A percentile compares a stretch with the other conserved stretches of the same genome.
These are phyloP conservation scores for Penicillium nordicum DNA, from an alignment of 2,329 filamentous ascomycete genomes.

Conservation along the genomic window DNA sequence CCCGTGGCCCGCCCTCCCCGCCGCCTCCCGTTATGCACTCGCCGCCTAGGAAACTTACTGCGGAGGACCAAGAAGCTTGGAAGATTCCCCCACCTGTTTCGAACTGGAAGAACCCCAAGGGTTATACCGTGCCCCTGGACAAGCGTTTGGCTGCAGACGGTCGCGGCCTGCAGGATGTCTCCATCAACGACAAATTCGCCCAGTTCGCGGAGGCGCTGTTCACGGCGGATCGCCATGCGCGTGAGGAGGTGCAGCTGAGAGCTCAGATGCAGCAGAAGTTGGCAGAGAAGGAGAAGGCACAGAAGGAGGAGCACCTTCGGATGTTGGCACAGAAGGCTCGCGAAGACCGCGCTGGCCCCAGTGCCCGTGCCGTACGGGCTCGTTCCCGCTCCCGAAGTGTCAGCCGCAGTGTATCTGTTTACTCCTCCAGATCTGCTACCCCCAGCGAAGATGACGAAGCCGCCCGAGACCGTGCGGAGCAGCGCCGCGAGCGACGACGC, in stretches of 20 bases:
- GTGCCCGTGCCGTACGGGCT: constrained; percentile 46
- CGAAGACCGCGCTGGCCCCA: constrained; percentile 65
- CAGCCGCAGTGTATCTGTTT: constrained; percentile 43
- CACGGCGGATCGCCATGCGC: constrained; percentile 88
- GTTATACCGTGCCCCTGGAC: constrained; percentile 92
- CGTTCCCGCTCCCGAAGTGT: constrained; percentile 48
- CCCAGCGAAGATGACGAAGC: constrained; percentile 65
- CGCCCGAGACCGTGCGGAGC: constrained; percentile 70
- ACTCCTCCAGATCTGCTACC: constrained; percentile 45
- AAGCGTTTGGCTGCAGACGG: constrained; percentile 94
- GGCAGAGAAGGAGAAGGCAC: constrained; percentile 91
- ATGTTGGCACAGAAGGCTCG: constrained; percentile 86
- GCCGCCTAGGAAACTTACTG: constrained; percentile 88
- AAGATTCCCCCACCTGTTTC: constrained; percentile 85
- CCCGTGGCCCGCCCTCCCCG: constrained; percentile 83
- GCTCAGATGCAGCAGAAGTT: constrained; percentile 93
- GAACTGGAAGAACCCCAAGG: constrained; percentile 99
- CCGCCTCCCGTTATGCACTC: constrained; percentile 94
- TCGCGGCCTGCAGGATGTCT: constrained; percentile 83
- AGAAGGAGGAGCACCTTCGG: constrained; percentile 90
- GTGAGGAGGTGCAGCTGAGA: constrained; percentile 91
- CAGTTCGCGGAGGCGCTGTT: constrained; percentile 93
- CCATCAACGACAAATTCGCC: constrained; percentile 98
- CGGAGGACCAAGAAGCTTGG: constrained; percentile 96
- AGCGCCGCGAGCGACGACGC: constrained; percentile 70